These are phyloP conservation scores for Flaveria robusta DNA, from an alignment of 129 eudicot species.

Conservation along the genomic window DNA sequence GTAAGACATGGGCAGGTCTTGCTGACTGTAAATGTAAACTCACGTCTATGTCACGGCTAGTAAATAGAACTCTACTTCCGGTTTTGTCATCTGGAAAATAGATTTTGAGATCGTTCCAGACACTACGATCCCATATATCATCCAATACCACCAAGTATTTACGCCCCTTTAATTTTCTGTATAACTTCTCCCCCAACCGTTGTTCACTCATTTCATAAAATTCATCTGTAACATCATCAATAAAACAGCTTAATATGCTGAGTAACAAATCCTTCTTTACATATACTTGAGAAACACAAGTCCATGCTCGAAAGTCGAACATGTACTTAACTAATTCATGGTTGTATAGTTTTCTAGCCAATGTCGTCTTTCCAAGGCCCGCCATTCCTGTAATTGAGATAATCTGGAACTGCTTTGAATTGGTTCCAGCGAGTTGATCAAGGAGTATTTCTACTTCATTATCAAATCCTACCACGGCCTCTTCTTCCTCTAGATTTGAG, in stretches of 20 bases:
- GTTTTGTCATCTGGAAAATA: conserved; percentile 31
- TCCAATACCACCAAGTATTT: conserved; percentile 38
- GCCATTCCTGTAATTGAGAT: conserved; percentile 36
- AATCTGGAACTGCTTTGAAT: conserved; percentile 2
- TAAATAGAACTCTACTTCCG: conserved; percentile 36
- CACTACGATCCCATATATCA: conserved; percentile 32
- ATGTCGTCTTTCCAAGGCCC: conserved; percentile 36
- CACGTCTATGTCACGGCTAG: conserved; percentile 23
- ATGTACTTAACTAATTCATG: conserved; percentile 19
- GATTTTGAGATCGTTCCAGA: conserved; percentile 34
- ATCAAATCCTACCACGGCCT: conserved; percentile 36
- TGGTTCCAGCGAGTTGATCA: conserved; percentile 26
- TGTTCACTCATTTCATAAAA: not conserved
- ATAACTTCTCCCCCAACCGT: conserved; percentile 24
- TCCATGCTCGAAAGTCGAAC: conserved; percentile 39
- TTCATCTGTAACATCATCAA: not conserved
- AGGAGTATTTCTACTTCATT: conserved; percentile 24
- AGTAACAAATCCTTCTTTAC: conserved; percentile 19
- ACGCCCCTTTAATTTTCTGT: conserved; percentile 8
- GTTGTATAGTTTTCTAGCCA: conserved; percentile 23
- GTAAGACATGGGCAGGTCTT: conserved; percentile 15
- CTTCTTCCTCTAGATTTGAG: conserved; percentile 19
- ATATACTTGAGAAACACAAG: conserved; percentile 28
- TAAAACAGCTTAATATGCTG: conserved; percentile 20
- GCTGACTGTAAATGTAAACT: conserved; percentile 6